Evolutionary conservation across 768 basidiomycete genomes (phyloP).

Genomic region (Brasilioporus rufonigricans): DNA sequence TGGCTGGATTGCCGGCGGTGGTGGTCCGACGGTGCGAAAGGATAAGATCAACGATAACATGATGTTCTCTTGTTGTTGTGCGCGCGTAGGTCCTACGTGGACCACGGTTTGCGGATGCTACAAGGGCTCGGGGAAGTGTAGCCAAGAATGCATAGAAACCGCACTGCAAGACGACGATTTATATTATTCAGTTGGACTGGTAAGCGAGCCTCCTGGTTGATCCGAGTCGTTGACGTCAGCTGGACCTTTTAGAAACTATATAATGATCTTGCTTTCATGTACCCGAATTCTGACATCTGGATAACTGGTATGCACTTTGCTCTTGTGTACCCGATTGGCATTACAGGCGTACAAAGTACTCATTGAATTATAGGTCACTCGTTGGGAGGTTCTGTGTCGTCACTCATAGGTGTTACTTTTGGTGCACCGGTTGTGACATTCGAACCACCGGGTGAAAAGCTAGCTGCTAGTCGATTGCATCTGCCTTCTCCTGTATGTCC

Average conservation of each 20-base stretch:
- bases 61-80: slow-evolving; percentile 96
- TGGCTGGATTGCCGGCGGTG: slow-evolving; percentile 59
- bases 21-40: slow-evolving; percentile 80
- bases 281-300: slow-evolving; percentile 90
- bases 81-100: slow-evolving; percentile 93
- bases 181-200: slow-evolving; percentile 85
- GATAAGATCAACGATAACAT: slow-evolving; percentile 96
- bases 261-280: slow-evolving; percentile 88
- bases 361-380: slow-evolving; percentile 51
- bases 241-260: slow-evolving; percentile 70
- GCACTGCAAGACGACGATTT: slow-evolving; percentile 78
- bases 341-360: not conserved
- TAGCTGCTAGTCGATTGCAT: slow-evolving; percentile 75
- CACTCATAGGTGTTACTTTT: slow-evolving; percentile 84
- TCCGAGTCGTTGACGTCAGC: not conserved
- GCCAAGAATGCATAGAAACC: slow-evolving; percentile 75
- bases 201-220: slow-evolving; percentile 36
- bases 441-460: slow-evolving; percentile 75
- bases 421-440: slow-evolving; percentile 92
- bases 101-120: slow-evolving; percentile 89
- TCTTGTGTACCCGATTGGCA: not conserved
- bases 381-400: slow-evolving; percentile 82
- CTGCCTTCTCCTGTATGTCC: slow-evolving; percentile 76
- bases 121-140: slow-evolving; percentile 70
- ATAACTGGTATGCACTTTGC: slow-evolving; percentile 52